Conservation (phyloP, 1,139 yeast species). For the Candida freyschussii region DNA sequence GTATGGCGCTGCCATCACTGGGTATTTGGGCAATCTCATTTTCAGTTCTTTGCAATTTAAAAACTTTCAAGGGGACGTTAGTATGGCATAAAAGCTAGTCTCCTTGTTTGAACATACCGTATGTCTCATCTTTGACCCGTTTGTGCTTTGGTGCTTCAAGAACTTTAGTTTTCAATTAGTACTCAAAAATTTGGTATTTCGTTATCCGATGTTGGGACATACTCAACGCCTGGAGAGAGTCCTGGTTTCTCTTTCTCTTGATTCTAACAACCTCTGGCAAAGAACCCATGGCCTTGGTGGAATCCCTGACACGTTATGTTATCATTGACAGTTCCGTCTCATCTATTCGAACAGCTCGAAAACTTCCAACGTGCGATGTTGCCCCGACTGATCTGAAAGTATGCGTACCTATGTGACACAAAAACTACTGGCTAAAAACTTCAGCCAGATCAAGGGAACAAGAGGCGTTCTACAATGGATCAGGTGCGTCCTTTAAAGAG, state of each 20-base stretch:
- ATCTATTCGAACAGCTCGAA: too few relatives aligned
- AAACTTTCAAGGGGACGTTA: too few relatives aligned
- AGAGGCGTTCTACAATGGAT: too few relatives aligned
- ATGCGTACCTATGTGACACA: too few relatives aligned
- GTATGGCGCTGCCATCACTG: constrained; percentile 19
- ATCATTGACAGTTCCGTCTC: too few relatives aligned
- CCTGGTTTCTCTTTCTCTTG: constrained; percentile 80
- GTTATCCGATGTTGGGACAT: constrained; percentile 20
- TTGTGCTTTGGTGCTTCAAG: constrained; percentile 30
- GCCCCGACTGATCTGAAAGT: too few relatives aligned
- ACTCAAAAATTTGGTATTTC: constrained; percentile 1
- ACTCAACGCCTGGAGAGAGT: constrained; percentile 77
- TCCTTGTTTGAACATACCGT: constrained; percentile 16
- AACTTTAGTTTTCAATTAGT: constrained; percentile 26
- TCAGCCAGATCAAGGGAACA: too few relatives aligned
- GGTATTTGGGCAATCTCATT: constrained; percentile 27
- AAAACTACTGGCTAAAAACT: too few relatives aligned
- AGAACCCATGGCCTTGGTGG: too few relatives aligned
- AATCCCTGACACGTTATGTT: constrained; percentile 1
- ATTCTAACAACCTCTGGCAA: constrained; percentile 65
- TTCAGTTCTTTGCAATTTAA: constrained; percentile 64
- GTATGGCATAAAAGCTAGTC: too few relatives aligned
- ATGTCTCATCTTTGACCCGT: constrained; percentile 20
- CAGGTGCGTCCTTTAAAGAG: too few relatives aligned
- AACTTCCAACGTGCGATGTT: too few relatives aligned